Evolutionary conservation across 1,284 basidiomycete species (phyloP).

Genomic region (Cutaneotrichosporon spelunceum): DNA sequence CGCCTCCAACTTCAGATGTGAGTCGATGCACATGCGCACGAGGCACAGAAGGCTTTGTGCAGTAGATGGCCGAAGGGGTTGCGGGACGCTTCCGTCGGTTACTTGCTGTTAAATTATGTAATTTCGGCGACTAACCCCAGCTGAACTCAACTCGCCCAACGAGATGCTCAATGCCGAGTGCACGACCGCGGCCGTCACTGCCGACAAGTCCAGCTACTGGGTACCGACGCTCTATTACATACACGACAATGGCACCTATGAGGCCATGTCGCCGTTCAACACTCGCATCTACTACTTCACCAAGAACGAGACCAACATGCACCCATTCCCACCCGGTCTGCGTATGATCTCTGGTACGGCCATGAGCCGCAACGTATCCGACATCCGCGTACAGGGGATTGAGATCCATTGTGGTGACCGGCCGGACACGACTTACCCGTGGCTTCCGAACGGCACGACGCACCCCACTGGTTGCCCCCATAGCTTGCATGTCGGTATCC

Average conservation of each 20-base stretch:
- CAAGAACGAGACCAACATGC: constrained; percentile 27
- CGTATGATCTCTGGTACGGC: constrained; percentile 44
- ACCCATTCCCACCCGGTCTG: constrained; percentile 46
- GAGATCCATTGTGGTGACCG: constrained; percentile 36
- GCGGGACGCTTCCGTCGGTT: not conserved
- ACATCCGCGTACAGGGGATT: constrained; percentile 25
- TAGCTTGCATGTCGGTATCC: constrained; percentile 27
- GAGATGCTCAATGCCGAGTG: constrained; percentile 30
- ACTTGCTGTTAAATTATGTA: not conserved
- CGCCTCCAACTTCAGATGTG: constrained; percentile 34
- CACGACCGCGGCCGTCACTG: constrained; percentile 15
- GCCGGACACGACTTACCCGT: constrained; percentile 17
- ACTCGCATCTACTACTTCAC: constrained; percentile 47
- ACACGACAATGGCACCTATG: constrained; percentile 18
- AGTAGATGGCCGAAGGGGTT: not conserved
- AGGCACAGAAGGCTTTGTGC: too few species aligned
- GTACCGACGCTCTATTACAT: constrained; percentile 26
- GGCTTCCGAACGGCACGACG: constrained; percentile 37
- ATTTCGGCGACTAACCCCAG: not conserved
- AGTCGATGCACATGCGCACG: not conserved
- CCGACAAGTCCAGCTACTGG: constrained; percentile 50
- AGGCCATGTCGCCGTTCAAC: constrained; percentile 29
- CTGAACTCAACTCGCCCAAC: constrained; percentile 20
- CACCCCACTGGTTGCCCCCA: constrained; percentile 35
- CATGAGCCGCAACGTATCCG: constrained; percentile 25